A percentile compares a stretch with the other conserved stretches of the same genome.
Conservation (phyloP, 148 eudicot genomes). For the Rhododendron ovatum region DNA sequence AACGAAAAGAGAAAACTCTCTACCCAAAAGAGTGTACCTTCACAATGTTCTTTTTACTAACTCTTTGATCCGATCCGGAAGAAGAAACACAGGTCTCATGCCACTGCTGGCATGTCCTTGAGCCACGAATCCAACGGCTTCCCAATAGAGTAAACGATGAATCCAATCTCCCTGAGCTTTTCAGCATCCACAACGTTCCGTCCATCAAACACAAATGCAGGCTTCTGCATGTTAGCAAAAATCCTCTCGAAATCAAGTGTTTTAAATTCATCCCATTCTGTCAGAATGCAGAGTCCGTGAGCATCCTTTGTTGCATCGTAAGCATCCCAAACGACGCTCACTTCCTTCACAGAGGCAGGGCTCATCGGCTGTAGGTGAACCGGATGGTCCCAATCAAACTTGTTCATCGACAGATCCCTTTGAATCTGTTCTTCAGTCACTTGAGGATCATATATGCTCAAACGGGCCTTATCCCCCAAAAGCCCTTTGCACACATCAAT, state of each 20-base stretch:
- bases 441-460: conserved; percentile 58
- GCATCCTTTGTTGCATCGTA: conserved; percentile 54
- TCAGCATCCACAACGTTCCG: conserved; percentile 47
- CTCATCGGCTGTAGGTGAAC: conserved; percentile 45
- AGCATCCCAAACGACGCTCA: conserved; percentile 31
- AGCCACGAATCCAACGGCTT: conserved; percentile 69
- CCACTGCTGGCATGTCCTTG: conserved; percentile 58
- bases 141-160: conserved; percentile 58
- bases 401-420: conserved; percentile 50
- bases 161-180: conserved; percentile 53
- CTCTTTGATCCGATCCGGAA: neutral
- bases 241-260: conserved; percentile 46
- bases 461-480: conserved; percentile 38
- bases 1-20: neutral
- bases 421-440: conserved; percentile 54
- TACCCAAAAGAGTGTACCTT: neutral
- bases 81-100: conserved; percentile 8
- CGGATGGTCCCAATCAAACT: conserved; percentile 63
- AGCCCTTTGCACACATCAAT: conserved; percentile 59
- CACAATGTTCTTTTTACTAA: neutral
- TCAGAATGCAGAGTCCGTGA: conserved; percentile 49
- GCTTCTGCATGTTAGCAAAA: conserved; percentile 48
- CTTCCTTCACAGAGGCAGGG: conserved; percentile 29
- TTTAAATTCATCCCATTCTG: conserved; percentile 68
- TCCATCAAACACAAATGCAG: conserved; percentile 65